Conservation (phyloP, 768 basidiomycete species). For the Boletus eberwhitei region DNA sequence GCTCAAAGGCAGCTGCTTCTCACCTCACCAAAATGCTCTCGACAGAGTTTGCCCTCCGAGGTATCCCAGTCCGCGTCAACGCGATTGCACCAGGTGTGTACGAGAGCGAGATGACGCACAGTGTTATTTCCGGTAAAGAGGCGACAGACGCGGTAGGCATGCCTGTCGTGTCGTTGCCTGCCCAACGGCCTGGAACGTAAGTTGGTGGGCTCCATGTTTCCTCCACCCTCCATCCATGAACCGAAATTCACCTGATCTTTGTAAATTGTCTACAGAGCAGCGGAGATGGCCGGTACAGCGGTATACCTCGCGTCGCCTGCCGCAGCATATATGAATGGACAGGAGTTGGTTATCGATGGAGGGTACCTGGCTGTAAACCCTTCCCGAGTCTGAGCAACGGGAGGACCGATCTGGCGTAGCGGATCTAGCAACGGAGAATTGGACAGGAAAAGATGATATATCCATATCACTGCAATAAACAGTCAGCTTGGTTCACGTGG, state of each 20-base stretch:
- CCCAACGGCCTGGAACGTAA: slow-evolving; percentile 62
- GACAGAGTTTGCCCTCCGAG: slow-evolving; percentile 70
- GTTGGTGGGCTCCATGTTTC: slow-evolving; percentile 27
- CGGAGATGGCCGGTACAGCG: slow-evolving; percentile 75
- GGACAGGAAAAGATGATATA: background rate
- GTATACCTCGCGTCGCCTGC: slow-evolving; percentile 73
- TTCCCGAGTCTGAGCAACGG: slow-evolving; percentile 34
- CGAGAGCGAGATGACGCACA: slow-evolving; percentile 71
- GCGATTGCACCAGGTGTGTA: slow-evolving; percentile 76
- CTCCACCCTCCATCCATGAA: background rate
- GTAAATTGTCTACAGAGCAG: slow-evolving; percentile 48
- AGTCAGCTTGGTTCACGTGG: background rate
- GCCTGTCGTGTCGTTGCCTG: slow-evolving; percentile 59
- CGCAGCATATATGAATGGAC: slow-evolving; percentile 73
- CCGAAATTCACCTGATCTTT: slow-evolving; percentile 2
- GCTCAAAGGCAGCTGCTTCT: slow-evolving; percentile 71
- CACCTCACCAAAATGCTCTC: slow-evolving; percentile 76
- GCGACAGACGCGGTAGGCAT: slow-evolving; percentile 55
- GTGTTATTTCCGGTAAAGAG: slow-evolving; percentile 42
- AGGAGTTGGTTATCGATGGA: slow-evolving; percentile 76
- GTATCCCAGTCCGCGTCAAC: slow-evolving; percentile 66
- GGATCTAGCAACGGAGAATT: background rate
- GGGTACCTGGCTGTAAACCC: slow-evolving; percentile 76
- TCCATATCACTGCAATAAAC: background rate
- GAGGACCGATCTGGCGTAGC: background rate